phyloP scores from a whole-genome alignment of 2,329 filamentous ascomycete genomes.

The Aspergillus fumigatiaffinis region DNA sequence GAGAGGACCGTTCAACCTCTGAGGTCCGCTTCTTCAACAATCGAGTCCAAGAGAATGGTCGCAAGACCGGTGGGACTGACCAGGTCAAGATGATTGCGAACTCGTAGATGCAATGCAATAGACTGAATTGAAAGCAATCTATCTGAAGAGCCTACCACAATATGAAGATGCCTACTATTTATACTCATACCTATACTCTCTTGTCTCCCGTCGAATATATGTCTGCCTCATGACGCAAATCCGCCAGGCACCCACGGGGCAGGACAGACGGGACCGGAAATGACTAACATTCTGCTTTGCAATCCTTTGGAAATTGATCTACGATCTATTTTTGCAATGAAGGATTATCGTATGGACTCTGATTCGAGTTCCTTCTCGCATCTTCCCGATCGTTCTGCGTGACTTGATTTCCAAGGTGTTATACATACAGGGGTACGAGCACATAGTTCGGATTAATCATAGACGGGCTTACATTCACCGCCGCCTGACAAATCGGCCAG shows the following conservation, averaged over 20 bases:
- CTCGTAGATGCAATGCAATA: background rate
- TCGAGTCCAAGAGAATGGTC: background rate
- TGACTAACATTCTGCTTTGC: background rate
- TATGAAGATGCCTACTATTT: background rate
- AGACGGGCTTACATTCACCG: background rate
- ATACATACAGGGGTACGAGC: background rate
- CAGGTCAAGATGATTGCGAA: background rate
- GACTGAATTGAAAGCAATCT: background rate
- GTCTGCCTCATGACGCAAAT: background rate
- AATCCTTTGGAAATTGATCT: background rate
- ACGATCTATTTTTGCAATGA: background rate
- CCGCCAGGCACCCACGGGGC: background rate
- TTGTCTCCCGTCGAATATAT: background rate
- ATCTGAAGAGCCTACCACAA: background rate
- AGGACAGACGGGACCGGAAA: background rate
- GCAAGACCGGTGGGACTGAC: background rate
- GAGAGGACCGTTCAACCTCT: background rate
- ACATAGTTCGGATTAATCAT: background rate
- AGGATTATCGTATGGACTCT: background rate
- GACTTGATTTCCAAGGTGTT: background rate
- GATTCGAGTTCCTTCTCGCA: background rate
- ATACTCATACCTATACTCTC: background rate
- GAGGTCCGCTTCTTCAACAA: background rate
- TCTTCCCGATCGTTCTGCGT: background rate
- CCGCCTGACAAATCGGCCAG: background rate